Base-by-base conservation (phyloP, 768 basidiomycete genomes). In the Collybia sordida region DNA sequence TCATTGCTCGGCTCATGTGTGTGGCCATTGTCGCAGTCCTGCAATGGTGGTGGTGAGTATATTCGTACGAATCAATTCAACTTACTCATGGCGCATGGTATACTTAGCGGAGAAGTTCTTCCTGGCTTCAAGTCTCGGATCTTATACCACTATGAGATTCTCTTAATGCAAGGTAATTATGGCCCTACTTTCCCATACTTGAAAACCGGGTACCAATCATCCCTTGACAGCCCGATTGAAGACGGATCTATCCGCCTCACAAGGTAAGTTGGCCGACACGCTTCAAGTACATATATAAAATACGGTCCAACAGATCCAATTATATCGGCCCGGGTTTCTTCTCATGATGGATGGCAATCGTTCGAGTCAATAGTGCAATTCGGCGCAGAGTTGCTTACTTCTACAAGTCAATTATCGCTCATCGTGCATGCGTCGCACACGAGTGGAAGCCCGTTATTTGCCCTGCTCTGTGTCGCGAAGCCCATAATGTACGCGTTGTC, bases 361-460 rank as follows among this genome's bases (percentile, higher is more conserved):
- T 65, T 72, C 40, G 56, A 56, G 3, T 25, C 43, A 1, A 53
- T 71, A 15, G 42, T 68, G 3, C 36, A 48, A 1, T 63, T 68
- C 22, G 28, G 55, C 12, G 57, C 53, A 1, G 52, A 54, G 21
- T 38, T 60, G 3, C 38, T 71, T 6, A 51, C 59, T 11, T 54
- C 51, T 6, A 28, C 53, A 5, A 68, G 64, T 25, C 68, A 74
- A 31, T 47, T 72, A 11, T 36, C 59, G 1, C 59, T 72, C 17
- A 70, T 73, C 15, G 43, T 62, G 15, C 58, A 69, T 21, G 45
- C 63, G 1, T 66, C 71, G 0, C 52, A 62, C 1, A 59, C 64
- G 6, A 60, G 56, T 17, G 71, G 68, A 1, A 71, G 71, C 6
- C 64, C 63, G 0, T 23, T 68, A 2, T 74, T 72, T 27, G 66